A percentile compares a stretch with the other conserved stretches of the same genome.
phyloP scores from a whole-genome alignment of 1,284 basidiomycete species.

The Sanghuangporus sanghuang region DNA sequence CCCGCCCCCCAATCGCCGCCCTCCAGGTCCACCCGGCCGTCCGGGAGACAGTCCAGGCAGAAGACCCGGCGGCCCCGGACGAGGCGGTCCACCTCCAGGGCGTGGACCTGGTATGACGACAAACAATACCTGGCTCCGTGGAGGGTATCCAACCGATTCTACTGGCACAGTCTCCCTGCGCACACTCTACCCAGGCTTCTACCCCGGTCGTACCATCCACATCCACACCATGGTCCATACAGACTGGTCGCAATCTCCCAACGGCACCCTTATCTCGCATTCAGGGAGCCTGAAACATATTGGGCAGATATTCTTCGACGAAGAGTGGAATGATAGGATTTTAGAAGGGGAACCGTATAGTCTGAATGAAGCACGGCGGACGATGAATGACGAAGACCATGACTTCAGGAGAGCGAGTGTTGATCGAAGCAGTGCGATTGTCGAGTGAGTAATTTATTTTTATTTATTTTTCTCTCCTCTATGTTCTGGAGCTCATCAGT shows the following conservation, averaged over 20 bases:
- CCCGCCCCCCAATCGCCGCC: neutral
- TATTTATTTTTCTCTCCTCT: neutral
- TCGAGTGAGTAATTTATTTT: slow-evolving; percentile 22
- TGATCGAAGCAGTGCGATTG: slow-evolving; percentile 27
- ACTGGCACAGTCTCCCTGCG: slow-evolving; percentile 65
- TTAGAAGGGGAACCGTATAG: slow-evolving; percentile 25
- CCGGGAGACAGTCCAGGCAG: neutral
- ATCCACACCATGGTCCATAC: slow-evolving; percentile 50
- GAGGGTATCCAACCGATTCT: slow-evolving; percentile 60
- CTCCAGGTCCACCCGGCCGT: slow-evolving; percentile 40
- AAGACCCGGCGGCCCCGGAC: slow-evolving; percentile 32
- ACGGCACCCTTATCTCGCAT: slow-evolving; percentile 37
- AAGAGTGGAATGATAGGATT: slow-evolving; percentile 44
- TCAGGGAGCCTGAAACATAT: slow-evolving; percentile 45
- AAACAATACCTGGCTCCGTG: slow-evolving; percentile 54
- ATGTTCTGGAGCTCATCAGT: neutral
- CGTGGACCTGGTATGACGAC: slow-evolving; percentile 17
- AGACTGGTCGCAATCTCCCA: slow-evolving; percentile 26
- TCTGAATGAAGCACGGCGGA: slow-evolving; percentile 24
- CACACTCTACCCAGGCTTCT: slow-evolving; percentile 68
- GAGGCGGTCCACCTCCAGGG: too few species aligned
- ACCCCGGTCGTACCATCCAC: slow-evolving; percentile 48
- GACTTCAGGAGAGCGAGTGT: slow-evolving; percentile 24
- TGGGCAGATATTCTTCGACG: slow-evolving; percentile 67
- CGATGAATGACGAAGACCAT: slow-evolving; percentile 25